These are phyloP conservation scores for Gnetum montanum DNA, from an alignment of 75 land plant genomes.

Conservation along the genomic window DNA sequence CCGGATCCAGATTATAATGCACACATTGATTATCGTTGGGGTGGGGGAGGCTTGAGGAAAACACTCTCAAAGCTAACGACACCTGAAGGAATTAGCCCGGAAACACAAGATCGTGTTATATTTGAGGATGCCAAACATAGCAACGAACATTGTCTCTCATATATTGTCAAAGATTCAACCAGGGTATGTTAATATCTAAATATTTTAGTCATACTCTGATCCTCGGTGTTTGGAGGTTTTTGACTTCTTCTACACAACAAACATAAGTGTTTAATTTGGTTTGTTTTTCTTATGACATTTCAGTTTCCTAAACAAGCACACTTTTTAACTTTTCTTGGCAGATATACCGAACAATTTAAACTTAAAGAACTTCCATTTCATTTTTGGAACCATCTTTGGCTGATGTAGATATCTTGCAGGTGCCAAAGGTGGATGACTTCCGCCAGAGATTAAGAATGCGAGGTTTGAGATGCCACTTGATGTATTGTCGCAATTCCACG, in stretches of 20 bases:
- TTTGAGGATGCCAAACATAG: slow-evolving; percentile 39
- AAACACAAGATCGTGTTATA: slow-evolving; percentile 11
- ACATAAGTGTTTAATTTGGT: too few relatives aligned
- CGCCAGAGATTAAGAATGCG: slow-evolving; percentile 82
- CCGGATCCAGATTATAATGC: slow-evolving; percentile 61
- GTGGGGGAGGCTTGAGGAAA: slow-evolving; percentile 56
- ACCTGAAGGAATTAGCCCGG: slow-evolving; percentile 8
- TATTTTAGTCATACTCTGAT: not conserved
- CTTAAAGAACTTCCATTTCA: too few relatives aligned
- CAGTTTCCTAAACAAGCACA: too few relatives aligned
- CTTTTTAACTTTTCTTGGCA: too few relatives aligned
- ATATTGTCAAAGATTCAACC: slow-evolving; percentile 37
- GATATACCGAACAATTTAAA: too few relatives aligned
- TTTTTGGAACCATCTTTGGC: too few relatives aligned
- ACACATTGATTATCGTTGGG: slow-evolving; percentile 86
- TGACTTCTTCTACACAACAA: too few relatives aligned
- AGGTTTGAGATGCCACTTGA: slow-evolving; percentile 79
- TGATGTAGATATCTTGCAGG: too few relatives aligned
- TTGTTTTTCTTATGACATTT: too few relatives aligned
- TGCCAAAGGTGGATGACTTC: slow-evolving; percentile 55
- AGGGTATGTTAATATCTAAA: slow-evolving; percentile 23
- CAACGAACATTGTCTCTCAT: slow-evolving; percentile 55
- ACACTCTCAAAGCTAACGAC: slow-evolving; percentile 51
- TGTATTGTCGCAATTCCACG: slow-evolving; percentile 75
- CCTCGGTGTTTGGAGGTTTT: too few relatives aligned